These are phyloP conservation scores for Cercophora sp. DNA, from an alignment of 495 filamentous ascomycete species.

Conservation along the genomic window DNA sequence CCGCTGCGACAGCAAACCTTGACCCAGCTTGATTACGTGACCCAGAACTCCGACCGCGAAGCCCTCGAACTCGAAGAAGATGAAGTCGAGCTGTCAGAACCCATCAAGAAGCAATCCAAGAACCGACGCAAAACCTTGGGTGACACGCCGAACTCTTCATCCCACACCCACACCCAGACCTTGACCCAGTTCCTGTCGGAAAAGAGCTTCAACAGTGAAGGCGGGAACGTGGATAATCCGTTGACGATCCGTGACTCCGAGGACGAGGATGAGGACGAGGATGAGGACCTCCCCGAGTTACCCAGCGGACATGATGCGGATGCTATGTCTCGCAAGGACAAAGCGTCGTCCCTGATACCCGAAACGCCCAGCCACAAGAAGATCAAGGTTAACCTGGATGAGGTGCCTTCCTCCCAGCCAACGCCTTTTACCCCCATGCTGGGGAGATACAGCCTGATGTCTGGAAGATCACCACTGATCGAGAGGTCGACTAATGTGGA, in stretches of 20 bases:
- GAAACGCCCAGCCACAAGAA: slow-evolving; percentile 33
- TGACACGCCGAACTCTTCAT: slow-evolving; percentile 33
- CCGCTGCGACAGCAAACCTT: slow-evolving; percentile 42
- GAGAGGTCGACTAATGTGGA: slow-evolving; percentile 35
- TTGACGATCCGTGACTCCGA: slow-evolving; percentile 35
- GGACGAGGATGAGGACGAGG: slow-evolving; percentile 27
- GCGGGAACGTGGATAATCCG: slow-evolving; percentile 19
- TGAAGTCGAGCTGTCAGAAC: background rate
- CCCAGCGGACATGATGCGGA: background rate
- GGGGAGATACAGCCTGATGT: slow-evolving; percentile 22
- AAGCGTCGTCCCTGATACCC: slow-evolving; percentile 13
- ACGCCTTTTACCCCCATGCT: slow-evolving; percentile 34
- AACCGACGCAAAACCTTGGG: slow-evolving; percentile 40
- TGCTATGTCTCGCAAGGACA: too few species aligned
- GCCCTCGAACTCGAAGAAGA: background rate
- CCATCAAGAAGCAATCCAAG: slow-evolving; percentile 14
- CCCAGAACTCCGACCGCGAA: slow-evolving; percentile 10
- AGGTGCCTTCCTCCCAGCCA: slow-evolving; percentile 39
- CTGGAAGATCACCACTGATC: slow-evolving; percentile 31
- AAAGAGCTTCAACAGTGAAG: slow-evolving; percentile 13
- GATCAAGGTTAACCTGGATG: slow-evolving; percentile 30
- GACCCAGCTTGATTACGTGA: slow-evolving; percentile 47
- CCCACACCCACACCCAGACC: slow-evolving; percentile 45
- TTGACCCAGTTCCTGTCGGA: slow-evolving; percentile 39
- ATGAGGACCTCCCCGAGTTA: background rate